These are phyloP conservation scores for Taiozyma sp. DNA, from an alignment of 1,139 yeast species.

Conservation along the genomic window DNA sequence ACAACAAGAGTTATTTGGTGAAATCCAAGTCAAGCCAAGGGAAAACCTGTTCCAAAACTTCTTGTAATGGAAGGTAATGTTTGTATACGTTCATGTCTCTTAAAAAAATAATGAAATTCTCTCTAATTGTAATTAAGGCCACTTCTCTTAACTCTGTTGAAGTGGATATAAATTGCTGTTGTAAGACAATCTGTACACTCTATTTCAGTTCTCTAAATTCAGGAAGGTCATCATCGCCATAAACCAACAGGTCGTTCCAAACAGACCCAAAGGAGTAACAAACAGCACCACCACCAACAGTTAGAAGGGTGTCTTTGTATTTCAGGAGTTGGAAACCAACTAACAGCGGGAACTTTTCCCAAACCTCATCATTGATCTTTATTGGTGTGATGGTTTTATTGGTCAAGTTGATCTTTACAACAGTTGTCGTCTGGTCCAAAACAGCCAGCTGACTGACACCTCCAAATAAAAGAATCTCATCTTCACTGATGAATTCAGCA, in stretches of 20 bases:
- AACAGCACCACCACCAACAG: slow-evolving; percentile 76
- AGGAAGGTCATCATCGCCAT: slow-evolving; percentile 9
- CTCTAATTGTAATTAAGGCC: background rate
- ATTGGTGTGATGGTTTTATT: slow-evolving; percentile 25
- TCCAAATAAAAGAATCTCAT: slow-evolving; percentile 47
- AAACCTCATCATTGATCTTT: slow-evolving; percentile 30
- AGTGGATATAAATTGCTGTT: too few species aligned
- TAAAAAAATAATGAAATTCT: background rate
- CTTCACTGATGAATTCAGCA: slow-evolving; percentile 24
- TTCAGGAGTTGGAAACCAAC: slow-evolving; percentile 51
- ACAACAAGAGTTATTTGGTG: slow-evolving; percentile 60
- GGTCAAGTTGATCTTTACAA: slow-evolving; percentile 33
- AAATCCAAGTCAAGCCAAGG: slow-evolving; percentile 50
- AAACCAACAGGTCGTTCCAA: slow-evolving; percentile 39
- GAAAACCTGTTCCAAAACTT: slow-evolving; percentile 43
- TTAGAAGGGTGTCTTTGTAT: slow-evolving; percentile 21
- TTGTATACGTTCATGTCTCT: background rate
- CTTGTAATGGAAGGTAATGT: slow-evolving; percentile 15
- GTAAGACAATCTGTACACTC: background rate
- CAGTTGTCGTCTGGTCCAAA: slow-evolving; percentile 33
- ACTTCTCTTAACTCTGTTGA: background rate
- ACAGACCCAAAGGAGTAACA: slow-evolving; percentile 81
- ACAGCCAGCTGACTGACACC: slow-evolving; percentile 48
- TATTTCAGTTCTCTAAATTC: background rate
- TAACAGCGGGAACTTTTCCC: slow-evolving; percentile 47